phyloP scores from a whole-genome alignment of 1,284 basidiomycete species.

The Trametes pubescens region DNA sequence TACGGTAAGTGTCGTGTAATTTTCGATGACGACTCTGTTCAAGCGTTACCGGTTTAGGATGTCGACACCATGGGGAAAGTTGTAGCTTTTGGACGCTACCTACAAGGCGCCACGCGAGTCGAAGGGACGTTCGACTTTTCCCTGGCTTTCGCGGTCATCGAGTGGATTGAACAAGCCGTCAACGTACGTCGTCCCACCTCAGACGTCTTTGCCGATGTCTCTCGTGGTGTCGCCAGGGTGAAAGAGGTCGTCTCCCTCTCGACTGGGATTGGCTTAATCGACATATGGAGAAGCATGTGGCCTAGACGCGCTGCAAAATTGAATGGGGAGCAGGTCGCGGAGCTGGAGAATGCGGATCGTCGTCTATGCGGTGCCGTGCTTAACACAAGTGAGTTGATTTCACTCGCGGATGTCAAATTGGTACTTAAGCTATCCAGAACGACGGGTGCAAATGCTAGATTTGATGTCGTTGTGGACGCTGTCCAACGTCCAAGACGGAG shows the following conservation, averaged over 20 bases:
- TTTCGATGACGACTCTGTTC: neutral
- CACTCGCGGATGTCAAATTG: too few relatives aligned
- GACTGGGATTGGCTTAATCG: slow-evolving; percentile 31
- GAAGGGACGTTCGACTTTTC: slow-evolving; percentile 34
- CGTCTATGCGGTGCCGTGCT: slow-evolving; percentile 1
- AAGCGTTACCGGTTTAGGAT: slow-evolving; percentile 6
- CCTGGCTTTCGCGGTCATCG: slow-evolving; percentile 27
- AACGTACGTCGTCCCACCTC: neutral
- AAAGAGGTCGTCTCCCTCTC: slow-evolving; percentile 29
- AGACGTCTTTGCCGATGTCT: neutral
- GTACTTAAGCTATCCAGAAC: slow-evolving; percentile 30
- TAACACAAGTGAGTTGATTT: slow-evolving; percentile 16
- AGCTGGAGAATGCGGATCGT: slow-evolving; percentile 18
- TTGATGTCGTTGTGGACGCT: slow-evolving; percentile 52
- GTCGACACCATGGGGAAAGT: slow-evolving; percentile 19
- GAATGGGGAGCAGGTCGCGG: neutral
- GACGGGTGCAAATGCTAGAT: slow-evolving; percentile 49
- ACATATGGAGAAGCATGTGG: slow-evolving; percentile 31
- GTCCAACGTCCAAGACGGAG: slow-evolving; percentile 32
- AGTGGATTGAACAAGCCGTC: slow-evolving; percentile 26
- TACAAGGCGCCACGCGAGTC: slow-evolving; percentile 10
- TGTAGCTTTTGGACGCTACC: slow-evolving; percentile 26
- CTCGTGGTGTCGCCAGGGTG: slow-evolving; percentile 7
- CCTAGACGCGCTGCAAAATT: neutral
- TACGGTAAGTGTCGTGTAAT: slow-evolving; percentile 10